phyloP scores from a whole-genome alignment of 108 stramenopile genomes.

The Cyclostephanos invisitatus region DNA sequence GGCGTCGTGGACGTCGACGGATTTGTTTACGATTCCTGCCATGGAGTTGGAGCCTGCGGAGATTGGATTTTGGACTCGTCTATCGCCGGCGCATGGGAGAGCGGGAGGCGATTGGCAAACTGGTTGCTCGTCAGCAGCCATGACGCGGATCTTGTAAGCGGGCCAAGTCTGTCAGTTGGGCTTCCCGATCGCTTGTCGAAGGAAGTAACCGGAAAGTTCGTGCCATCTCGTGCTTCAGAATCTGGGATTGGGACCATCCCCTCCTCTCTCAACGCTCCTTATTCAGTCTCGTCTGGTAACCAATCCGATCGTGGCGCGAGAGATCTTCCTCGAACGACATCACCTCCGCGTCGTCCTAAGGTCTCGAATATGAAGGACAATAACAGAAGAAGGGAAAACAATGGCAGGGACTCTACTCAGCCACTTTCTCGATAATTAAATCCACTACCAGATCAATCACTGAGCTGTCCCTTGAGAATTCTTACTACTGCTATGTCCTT shows the following conservation, averaged over 20 bases:
- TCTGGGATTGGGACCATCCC: constrained; percentile 42
- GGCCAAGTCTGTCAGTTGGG: constrained; percentile 17
- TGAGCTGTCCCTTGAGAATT: too few species aligned
- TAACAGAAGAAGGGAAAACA: too few species aligned
- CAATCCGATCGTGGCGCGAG: too few species aligned
- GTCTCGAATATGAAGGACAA: too few species aligned
- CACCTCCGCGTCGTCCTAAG: too few species aligned
- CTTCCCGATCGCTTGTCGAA: constrained; percentile 21
- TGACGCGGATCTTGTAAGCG: neutral
- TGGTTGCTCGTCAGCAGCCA: constrained; percentile 34
- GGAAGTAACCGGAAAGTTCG: constrained; percentile 21
- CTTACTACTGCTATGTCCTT: too few species aligned
- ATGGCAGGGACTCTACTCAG: too few species aligned
- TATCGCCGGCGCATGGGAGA: constrained; percentile 83
- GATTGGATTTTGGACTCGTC: constrained; percentile 85
- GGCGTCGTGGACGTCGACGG: constrained; percentile 29
- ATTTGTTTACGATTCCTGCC: constrained; percentile 66
- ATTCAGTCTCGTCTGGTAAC: neutral
- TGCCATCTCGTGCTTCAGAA: constrained; percentile 34
- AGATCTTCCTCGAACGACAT: too few species aligned
- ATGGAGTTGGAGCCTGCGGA: constrained; percentile 75
- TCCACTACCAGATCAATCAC: too few species aligned
- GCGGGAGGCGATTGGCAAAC: constrained; percentile 68
- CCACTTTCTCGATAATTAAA: neutral
- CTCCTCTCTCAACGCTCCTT: neutral